Conservation (phyloP, 2,329 filamentous ascomycete genomes). For the Colletotrichum kahawae region DNA sequence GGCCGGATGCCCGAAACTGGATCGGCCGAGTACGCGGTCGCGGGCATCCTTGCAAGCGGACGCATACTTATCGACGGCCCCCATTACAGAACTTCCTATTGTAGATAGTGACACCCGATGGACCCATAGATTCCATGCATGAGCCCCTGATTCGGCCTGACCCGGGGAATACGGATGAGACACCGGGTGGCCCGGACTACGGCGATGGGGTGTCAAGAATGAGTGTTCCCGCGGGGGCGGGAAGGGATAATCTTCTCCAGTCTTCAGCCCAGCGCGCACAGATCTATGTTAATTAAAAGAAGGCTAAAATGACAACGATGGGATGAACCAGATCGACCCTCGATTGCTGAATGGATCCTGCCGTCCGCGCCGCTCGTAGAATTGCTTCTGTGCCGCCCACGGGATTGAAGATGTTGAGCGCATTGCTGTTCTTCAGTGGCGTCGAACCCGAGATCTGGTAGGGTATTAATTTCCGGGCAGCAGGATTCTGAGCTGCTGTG, state of each 20-base stretch:
- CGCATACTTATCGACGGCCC: background rate
- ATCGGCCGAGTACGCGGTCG: background rate
- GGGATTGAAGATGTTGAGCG: background rate
- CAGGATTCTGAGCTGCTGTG: slow-evolving; percentile 1
- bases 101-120: background rate
- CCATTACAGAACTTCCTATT: slow-evolving; percentile 8
- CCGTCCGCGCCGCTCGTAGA: background rate
- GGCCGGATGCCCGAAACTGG: slow-evolving; percentile 5
- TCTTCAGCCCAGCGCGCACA: background rate
- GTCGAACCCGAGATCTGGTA: background rate
- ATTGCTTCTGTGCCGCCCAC: background rate
- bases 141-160: background rate
- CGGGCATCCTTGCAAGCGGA: background rate
- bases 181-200: background rate
- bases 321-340: background rate
- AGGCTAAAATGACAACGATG: background rate
- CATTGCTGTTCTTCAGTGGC: background rate
- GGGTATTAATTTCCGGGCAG: slow-evolving; percentile 6
- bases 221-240: background rate
- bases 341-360: background rate
- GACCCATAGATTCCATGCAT: background rate
- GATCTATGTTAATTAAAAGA: background rate
- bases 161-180: background rate
- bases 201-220: background rate
- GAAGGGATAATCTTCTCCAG: background rate